These are phyloP conservation scores for Boletus patriciae DNA, from an alignment of 768 basidiomycete genomes.

Conservation along the genomic window DNA sequence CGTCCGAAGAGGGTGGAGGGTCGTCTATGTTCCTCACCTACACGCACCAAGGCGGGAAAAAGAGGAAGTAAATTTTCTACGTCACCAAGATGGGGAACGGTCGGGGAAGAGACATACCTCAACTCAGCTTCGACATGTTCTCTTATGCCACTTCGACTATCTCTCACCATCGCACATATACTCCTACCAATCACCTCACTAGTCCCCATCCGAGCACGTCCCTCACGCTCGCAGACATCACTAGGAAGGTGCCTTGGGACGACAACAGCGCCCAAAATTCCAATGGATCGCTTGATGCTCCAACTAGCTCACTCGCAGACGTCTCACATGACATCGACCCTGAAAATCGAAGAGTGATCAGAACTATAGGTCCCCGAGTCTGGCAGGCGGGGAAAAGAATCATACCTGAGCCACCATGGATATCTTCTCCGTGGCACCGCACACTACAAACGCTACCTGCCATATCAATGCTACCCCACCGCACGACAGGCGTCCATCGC, in stretches of 20 bases:
- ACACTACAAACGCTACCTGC: slow-evolving; percentile 42
- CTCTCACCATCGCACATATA: slow-evolving; percentile 40
- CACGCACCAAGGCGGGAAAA: background rate
- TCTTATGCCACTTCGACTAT: slow-evolving; percentile 16
- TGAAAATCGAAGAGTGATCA: background rate
- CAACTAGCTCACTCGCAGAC: background rate
- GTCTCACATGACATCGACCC: slow-evolving; percentile 5
- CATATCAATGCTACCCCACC: slow-evolving; percentile 56
- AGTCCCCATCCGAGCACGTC: slow-evolving; percentile 67
- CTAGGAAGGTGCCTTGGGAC: slow-evolving; percentile 47
- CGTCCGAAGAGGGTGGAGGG: slow-evolving; percentile 16
- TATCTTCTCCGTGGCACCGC: background rate
- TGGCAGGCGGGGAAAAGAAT: background rate
- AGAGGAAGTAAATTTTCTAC: background rate
- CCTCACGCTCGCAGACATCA: slow-evolving; percentile 48
- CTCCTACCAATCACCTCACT: slow-evolving; percentile 53
- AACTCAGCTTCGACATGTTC: slow-evolving; percentile 30
- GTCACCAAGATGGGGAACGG: background rate
- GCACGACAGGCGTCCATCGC: slow-evolving; percentile 59
- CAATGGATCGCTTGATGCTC: slow-evolving; percentile 8
- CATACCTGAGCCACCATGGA: background rate
- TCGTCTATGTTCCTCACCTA: slow-evolving; percentile 15
- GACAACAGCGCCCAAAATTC: slow-evolving; percentile 58
- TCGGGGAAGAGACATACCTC: slow-evolving; percentile 14
- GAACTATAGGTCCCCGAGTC: background rate